Percentiles rank a stretch among this genome's conserved stretches.
Conservation (phyloP, 805 yeast species). For the Lipomyces lipofer region DNA sequence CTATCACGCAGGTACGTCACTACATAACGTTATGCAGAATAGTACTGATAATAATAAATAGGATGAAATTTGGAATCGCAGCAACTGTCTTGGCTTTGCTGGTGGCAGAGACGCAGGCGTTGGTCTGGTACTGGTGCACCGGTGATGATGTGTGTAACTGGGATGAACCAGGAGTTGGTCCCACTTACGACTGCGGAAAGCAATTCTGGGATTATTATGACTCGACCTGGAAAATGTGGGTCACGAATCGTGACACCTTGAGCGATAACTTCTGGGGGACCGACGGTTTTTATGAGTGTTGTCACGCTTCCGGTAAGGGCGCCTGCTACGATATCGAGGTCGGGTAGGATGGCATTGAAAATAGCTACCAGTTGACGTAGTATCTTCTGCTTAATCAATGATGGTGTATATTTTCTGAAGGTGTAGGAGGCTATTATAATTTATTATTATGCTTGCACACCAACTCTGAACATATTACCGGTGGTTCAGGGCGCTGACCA, state of each 20-base stretch:
- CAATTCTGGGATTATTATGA: neutral
- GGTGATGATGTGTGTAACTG: neutral
- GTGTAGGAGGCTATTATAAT: neutral
- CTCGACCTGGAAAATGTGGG: neutral
- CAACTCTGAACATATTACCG: no score
- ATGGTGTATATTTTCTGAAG: neutral
- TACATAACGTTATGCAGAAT: neutral
- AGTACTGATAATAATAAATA: neutral
- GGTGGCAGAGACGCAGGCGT: neutral
- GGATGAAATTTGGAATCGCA: neutral
- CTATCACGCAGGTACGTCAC: neutral
- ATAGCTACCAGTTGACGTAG: neutral
- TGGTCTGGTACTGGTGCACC: neutral
- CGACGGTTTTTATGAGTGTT: neutral
- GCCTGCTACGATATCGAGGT: neutral
- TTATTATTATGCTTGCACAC: neutral
- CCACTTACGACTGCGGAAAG: neutral
- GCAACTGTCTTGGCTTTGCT: neutral
- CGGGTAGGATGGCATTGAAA: neutral
- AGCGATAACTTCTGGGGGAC: neutral
- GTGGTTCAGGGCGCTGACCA: no score
- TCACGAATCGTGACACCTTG: neutral
- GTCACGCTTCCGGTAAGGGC: neutral
- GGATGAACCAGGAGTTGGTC: neutral
- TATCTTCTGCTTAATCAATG: no score